Percentiles rank a stretch among this genome's conserved stretches.
Evolutionary conservation across 768 basidiomycete species (phyloP).

Genomic region (Lactarius psammicola): DNA sequence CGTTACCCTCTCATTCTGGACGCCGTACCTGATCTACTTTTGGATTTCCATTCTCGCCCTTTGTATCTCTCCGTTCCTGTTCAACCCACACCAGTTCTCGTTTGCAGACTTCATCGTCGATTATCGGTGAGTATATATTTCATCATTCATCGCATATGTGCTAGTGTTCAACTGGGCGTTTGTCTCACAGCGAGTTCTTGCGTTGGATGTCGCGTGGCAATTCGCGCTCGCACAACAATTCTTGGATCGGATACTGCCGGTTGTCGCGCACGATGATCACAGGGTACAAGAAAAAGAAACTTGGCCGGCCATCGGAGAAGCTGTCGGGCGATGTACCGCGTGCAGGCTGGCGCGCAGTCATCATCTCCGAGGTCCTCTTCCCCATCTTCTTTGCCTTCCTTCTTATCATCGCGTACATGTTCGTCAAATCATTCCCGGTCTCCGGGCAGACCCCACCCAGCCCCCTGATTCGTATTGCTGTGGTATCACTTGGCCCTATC

Average conservation of each 20-base stretch:
- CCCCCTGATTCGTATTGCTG: constrained; percentile 88
- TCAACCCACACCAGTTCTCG: constrained; percentile 99
- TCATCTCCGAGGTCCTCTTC: constrained; percentile 85
- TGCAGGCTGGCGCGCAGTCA: constrained; percentile 86
- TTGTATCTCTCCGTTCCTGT: constrained; percentile 94
- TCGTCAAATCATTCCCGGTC: constrained; percentile 83
- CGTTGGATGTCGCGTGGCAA: constrained; percentile 99
- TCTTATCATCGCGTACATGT: constrained; percentile 88
- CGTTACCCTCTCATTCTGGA: constrained; percentile 89
- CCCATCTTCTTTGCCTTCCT: constrained; percentile 82
- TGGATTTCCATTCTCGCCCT: constrained; percentile 93
- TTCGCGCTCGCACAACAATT: constrained; percentile 94
- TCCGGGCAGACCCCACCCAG: constrained; percentile 67
- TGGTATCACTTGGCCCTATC: constrained; percentile 91
- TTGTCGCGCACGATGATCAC: constrained; percentile 98
- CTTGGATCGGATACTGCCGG: constrained; percentile 99
- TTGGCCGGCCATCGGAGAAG: constrained; percentile 97
- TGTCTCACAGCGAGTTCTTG: constrained; percentile 75
- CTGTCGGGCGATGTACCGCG: constrained; percentile 93
- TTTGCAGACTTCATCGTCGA: constrained; percentile 97
- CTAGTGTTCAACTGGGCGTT: background rate
- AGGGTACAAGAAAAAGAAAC: constrained; percentile 98
- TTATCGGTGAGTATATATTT: constrained; percentile 57
- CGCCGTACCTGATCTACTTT: constrained; percentile 93
- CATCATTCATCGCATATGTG: background rate